Evolutionary conservation across 345 rosid genomes (phyloP).

Genomic region (Corchorus capsularis): DNA sequence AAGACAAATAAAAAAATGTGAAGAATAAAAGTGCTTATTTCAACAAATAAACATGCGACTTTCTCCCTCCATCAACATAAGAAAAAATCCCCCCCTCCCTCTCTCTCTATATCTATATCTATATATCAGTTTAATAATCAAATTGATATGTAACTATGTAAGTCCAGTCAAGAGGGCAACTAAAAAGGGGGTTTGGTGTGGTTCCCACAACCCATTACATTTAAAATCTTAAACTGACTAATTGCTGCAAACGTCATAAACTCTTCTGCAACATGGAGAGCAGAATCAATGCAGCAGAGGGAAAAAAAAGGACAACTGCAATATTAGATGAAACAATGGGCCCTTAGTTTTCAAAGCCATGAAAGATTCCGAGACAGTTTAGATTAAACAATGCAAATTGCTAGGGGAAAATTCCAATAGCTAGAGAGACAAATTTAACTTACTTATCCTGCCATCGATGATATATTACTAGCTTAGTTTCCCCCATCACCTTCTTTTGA

Average conservation of each 20-base stretch:
- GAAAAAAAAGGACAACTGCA: not conserved
- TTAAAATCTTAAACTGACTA: too few relatives aligned
- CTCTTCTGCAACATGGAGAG: not conserved
- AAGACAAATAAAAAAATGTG: not conserved
- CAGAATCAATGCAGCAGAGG: not conserved
- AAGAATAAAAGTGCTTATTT: constrained; percentile 14
- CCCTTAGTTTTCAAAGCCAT: not conserved
- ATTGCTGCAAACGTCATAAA: not conserved
- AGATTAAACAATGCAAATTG: not conserved
- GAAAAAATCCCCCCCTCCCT: not conserved
- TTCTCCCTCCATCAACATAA: not conserved
- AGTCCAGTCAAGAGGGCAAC: too few relatives aligned
- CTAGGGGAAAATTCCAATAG: not conserved
- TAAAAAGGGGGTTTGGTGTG: too few relatives aligned
- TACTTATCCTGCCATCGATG: constrained; percentile 63
- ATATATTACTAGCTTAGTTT: constrained; percentile 63
- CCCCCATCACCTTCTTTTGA: constrained; percentile 55
- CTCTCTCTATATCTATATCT: not conserved
- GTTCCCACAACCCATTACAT: not conserved
- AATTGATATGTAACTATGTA: not conserved
- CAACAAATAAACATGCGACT: not conserved
- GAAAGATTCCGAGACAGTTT: too few relatives aligned
- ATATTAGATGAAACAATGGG: not conserved
- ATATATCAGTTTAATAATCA: not conserved
- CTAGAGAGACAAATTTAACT: constrained; percentile 29